Percentiles rank a stretch among this genome's conserved stretches.
These are phyloP conservation scores for Meyerozyma athensensis DNA, from an alignment of 1,139 yeast genomes.

Conservation along the genomic window DNA sequence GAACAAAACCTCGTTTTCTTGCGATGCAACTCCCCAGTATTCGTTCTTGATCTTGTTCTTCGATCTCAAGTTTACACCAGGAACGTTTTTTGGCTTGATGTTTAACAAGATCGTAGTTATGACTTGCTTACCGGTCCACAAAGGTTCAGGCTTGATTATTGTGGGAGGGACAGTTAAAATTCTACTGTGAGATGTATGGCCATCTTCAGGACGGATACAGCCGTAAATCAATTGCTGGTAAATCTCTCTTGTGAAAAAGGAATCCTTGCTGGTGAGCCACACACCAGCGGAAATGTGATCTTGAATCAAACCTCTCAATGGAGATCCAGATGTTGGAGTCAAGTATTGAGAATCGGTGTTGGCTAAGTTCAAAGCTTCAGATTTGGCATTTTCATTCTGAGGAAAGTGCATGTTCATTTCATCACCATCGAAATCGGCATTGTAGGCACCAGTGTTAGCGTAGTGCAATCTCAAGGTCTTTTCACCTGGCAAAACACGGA, in stretches of 20 bases:
- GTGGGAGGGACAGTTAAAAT: slow-evolving; percentile 88
- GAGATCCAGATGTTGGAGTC: slow-evolving; percentile 97
- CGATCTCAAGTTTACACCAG: slow-evolving; percentile 82
- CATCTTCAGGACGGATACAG: slow-evolving; percentile 95
- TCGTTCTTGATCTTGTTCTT: slow-evolving; percentile 89
- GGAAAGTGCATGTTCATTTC: slow-evolving; percentile 99
- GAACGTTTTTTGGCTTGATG: slow-evolving; percentile 80
- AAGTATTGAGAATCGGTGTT: slow-evolving; percentile 95
- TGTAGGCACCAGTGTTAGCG: slow-evolving; percentile 98
- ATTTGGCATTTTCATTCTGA: slow-evolving; percentile 94
- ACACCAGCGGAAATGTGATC: slow-evolving; percentile 99
- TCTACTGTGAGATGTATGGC: slow-evolving; percentile 68
- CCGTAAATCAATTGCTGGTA: slow-evolving; percentile 94
- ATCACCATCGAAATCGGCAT: slow-evolving; percentile 99
- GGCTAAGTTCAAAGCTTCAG: slow-evolving; percentile 93
- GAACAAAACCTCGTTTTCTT: slow-evolving; percentile 83
- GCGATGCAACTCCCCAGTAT: slow-evolving; percentile 85
- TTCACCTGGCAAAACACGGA: slow-evolving; percentile 93
- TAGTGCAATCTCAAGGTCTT: slow-evolving; percentile 95
- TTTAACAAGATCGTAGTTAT: slow-evolving; percentile 85
- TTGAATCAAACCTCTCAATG: slow-evolving; percentile 97
- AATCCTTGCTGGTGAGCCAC: slow-evolving; percentile 91
- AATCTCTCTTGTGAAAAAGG: slow-evolving; percentile 83
- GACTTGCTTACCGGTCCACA: slow-evolving; percentile 99
- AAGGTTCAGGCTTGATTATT: slow-evolving; percentile 73